Evolutionary conservation across 140 eudicot species (phyloP).

Genomic region (Erigeron philadelphicus): DNA sequence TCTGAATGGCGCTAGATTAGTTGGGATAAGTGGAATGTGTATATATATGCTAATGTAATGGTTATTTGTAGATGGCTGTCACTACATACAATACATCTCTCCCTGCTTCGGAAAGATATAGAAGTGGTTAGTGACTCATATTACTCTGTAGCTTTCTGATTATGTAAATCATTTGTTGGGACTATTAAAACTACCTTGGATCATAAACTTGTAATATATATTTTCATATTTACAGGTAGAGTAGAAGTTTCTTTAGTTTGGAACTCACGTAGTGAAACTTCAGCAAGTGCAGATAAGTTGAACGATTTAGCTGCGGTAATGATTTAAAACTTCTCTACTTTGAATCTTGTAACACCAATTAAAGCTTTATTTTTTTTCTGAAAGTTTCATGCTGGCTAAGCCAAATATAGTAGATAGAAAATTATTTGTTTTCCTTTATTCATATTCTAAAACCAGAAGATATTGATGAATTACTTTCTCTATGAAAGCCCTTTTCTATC

Average conservation of each 20-base stretch:
- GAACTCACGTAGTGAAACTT: constrained; percentile 83
- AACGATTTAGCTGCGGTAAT: constrained; percentile 65
- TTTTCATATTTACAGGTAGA: constrained; percentile 47
- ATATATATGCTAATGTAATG: constrained; percentile 20
- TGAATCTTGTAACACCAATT: too few species aligned
- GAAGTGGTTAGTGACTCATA: constrained; percentile 51
- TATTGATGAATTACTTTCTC: too few species aligned
- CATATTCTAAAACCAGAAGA: not conserved
- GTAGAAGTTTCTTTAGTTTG: constrained; percentile 88
- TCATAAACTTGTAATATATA: not conserved
- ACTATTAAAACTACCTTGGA: not conserved
- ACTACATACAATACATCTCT: constrained; percentile 86
- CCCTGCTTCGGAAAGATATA: constrained; percentile 85
- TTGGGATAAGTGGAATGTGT: constrained; percentile 5
- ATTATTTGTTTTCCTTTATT: not conserved
- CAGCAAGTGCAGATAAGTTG: constrained; percentile 56
- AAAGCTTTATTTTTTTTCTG: too few species aligned
- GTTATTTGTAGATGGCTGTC: constrained; percentile 80
- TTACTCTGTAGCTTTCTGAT: not conserved
- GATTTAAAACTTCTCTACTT: too few species aligned
- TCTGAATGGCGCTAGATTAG: not conserved
- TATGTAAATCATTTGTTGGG: constrained; percentile 6
- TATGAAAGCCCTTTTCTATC: too few species aligned
- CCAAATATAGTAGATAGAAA: not conserved
- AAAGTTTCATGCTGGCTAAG: too few species aligned